phyloP scores from a whole-genome alignment of 2,329 filamentous ascomycete species.

The Harringtonia lauricola region DNA sequence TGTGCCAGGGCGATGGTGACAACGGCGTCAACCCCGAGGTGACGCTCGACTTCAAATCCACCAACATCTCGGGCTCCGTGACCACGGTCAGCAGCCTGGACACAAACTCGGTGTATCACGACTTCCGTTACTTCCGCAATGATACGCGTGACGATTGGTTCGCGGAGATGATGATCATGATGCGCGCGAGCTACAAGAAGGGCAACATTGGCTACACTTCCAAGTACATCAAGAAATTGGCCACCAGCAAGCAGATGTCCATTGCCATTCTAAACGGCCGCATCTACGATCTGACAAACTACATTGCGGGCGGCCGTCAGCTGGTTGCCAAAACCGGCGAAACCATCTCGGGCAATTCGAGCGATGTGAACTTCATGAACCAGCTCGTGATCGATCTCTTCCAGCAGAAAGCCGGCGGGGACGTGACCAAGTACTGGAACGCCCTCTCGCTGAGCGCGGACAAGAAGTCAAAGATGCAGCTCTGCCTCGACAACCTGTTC shows the following conservation, averaged over 20 bases:
- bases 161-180: constrained; percentile 69
- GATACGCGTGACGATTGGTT: constrained; percentile 88
- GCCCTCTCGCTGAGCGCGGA: constrained; percentile 43
- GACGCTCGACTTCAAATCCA: constrained; percentile 71
- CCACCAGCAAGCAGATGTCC: constrained; percentile 46
- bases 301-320: constrained; percentile 63
- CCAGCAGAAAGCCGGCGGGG: constrained; percentile 60
- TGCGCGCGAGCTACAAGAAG: constrained; percentile 73
- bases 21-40: constrained; percentile 55
- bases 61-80: constrained; percentile 62
- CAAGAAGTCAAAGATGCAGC: constrained; percentile 57
- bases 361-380: constrained; percentile 69
- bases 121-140: constrained; percentile 78
- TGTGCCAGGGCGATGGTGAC: constrained; percentile 70
- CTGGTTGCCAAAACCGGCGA: constrained; percentile 46
- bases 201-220: constrained; percentile 77
- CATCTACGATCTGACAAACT: constrained; percentile 85
- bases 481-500: constrained; percentile 88
- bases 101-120: constrained; percentile 71
- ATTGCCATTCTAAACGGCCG: constrained; percentile 70
- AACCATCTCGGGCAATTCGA: constrained; percentile 26
- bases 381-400: constrained; percentile 65
- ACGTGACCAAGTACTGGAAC: constrained; percentile 78
- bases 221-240: constrained; percentile 63
- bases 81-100: constrained; percentile 57